Conservation (phyloP, 495 filamentous ascomycete genomes). For the Daldinia concentrica region DNA sequence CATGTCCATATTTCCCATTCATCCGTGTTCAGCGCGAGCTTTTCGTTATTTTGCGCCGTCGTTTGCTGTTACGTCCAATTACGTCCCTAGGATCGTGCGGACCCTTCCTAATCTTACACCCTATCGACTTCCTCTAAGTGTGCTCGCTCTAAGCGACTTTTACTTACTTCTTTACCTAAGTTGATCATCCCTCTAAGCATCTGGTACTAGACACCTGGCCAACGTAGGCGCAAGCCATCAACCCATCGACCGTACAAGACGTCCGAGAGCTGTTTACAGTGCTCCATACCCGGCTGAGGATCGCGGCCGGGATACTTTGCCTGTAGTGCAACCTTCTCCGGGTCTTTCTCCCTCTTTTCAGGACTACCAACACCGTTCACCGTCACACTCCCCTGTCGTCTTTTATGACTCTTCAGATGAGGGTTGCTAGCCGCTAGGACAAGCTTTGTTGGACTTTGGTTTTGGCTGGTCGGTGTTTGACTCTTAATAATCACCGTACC, state of each 20-base stretch:
- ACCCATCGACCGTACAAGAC: conserved; percentile 91
- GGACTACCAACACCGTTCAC: conserved; percentile 39
- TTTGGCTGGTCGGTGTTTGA: conserved; percentile 28
- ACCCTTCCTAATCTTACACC: conserved; percentile 23
- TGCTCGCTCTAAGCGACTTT: neutral
- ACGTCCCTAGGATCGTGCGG: neutral
- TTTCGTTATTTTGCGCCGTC: neutral
- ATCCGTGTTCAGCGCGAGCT: neutral
- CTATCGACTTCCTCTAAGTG: neutral
- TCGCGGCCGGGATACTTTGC: conserved; percentile 59
- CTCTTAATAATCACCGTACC: conserved; percentile 58
- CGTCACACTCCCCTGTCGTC: conserved; percentile 69
- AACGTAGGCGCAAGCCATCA: conserved; percentile 81
- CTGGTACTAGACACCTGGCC: conserved; percentile 58
- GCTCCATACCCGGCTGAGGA: conserved; percentile 81
- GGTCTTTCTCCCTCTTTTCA: conserved; percentile 45
- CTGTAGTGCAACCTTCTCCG: conserved; percentile 60
- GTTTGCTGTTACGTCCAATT: conserved; percentile 5
- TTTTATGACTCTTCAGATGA: conserved; percentile 79
- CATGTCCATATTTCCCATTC: neutral
- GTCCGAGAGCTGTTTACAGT: conserved; percentile 87
- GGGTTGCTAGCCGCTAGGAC: conserved; percentile 85
- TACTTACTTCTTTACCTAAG: neutral
- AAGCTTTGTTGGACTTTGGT: conserved; percentile 58
- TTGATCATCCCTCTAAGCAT: conserved; percentile 39